Evolutionary conservation across 352 stramenopile genomes (phyloP).

Genomic region (Phytophthora lateralis): DNA sequence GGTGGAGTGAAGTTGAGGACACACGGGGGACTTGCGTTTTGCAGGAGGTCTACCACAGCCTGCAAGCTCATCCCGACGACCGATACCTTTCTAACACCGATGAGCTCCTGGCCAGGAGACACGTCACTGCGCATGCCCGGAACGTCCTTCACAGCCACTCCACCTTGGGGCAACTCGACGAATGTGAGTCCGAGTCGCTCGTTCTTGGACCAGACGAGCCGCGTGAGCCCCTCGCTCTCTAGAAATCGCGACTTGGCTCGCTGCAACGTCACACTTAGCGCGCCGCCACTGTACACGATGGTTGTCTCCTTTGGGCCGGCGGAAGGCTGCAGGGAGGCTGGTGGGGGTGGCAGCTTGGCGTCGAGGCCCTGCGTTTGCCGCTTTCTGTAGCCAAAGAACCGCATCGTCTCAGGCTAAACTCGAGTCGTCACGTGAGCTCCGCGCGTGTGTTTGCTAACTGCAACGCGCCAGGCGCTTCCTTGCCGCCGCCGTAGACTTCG

Average conservation of each 20-base stretch:
- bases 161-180: constrained; percentile 39
- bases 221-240: constrained; percentile 33
- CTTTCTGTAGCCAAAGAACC: constrained; percentile 23
- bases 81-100: constrained; percentile 43
- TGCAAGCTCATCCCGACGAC: constrained; percentile 42
- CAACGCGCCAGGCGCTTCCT: constrained; percentile 1
- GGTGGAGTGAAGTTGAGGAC: constrained; percentile 54
- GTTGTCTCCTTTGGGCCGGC: constrained; percentile 10
- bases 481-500: not conserved
- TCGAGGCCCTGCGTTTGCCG: constrained; percentile 6
- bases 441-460: constrained; percentile 6
- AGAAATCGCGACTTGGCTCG: constrained; percentile 41
- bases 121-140: constrained; percentile 32
- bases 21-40: constrained; percentile 42
- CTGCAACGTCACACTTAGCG: constrained; percentile 50
- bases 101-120: constrained; percentile 48
- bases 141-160: constrained; percentile 48
- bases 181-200: constrained; percentile 58
- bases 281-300: constrained; percentile 40
- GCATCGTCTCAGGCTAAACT: constrained; percentile 18
- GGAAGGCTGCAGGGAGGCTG: constrained; percentile 2
- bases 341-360: constrained; percentile 14
- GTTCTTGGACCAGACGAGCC: constrained; percentile 51
- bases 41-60: constrained; percentile 46
- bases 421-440: too few species aligned